phyloP scores from a whole-genome alignment of 495 filamentous ascomycete species.

The Aspergillus bertholletiae region DNA sequence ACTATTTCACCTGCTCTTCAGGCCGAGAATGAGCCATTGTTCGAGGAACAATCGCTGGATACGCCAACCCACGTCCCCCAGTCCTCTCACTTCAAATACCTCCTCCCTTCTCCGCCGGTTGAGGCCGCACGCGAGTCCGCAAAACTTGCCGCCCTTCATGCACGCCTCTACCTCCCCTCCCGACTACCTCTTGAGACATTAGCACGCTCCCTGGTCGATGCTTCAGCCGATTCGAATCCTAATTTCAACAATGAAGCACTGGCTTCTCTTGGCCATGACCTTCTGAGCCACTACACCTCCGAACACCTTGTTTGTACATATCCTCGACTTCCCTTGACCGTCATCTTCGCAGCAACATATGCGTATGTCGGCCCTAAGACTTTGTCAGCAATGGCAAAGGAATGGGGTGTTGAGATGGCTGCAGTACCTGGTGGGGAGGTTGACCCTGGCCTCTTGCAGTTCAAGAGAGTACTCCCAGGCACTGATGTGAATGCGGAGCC shows the following conservation, averaged over 20 bases:
- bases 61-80: constrained; percentile 17
- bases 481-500: constrained; percentile 30
- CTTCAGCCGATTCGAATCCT: constrained; percentile 70
- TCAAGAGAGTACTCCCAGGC: constrained; percentile 58
- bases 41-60: constrained; percentile 19
- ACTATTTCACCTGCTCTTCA: constrained; percentile 32
- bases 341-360: constrained; percentile 78
- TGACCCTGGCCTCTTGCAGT: constrained; percentile 90
- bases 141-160: constrained; percentile 90
- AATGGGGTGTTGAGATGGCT: constrained; percentile 89
- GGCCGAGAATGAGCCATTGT: constrained; percentile 18
- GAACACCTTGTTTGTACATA: constrained; percentile 84
- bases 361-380: constrained; percentile 74
- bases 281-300: constrained; percentile 80
- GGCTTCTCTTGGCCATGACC: constrained; percentile 72
- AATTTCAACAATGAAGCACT: constrained; percentile 81
- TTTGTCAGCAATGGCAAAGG: constrained; percentile 62
- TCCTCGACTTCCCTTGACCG: constrained; percentile 79
- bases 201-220: constrained; percentile 79
- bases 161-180: constrained; percentile 78
- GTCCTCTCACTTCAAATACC: constrained; percentile 30
- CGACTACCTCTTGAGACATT: constrained; percentile 83
- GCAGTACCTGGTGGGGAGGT: constrained; percentile 84
- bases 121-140: constrained; percentile 68
- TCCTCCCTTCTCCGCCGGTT: constrained; percentile 63